Percentiles rank a stretch among this genome's conserved stretches.
phyloP scores from a whole-genome alignment of 139 green algal species.

The Coelastrella sp. region DNA sequence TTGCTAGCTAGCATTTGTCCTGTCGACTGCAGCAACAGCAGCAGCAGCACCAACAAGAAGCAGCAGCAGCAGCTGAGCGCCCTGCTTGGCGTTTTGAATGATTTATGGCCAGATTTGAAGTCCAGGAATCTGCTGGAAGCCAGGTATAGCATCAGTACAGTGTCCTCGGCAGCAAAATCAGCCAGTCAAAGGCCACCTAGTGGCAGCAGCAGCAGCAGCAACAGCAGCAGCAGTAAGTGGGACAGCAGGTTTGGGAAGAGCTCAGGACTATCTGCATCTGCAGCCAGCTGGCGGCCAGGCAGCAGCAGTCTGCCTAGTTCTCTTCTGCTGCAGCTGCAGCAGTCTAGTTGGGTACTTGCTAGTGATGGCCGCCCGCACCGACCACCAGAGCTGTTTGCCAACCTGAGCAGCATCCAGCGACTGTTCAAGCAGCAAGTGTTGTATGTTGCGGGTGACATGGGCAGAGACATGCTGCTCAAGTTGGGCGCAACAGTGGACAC shows the following conservation, averaged over 20 bases:
- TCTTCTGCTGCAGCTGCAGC: not conserved
- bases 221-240: not conserved
- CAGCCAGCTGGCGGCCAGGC: not conserved
- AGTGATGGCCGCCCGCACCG: not conserved
- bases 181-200: not conserved
- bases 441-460: not conserved
- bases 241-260: not conserved
- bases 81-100: not conserved
- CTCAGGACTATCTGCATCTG: not conserved
- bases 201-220: not conserved
- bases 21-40: not conserved
- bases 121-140: not conserved
- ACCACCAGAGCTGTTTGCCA: not conserved
- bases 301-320: not conserved
- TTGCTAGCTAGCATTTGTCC: not conserved
- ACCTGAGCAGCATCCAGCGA: not conserved
- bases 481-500: not conserved
- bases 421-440: conserved; percentile 2
- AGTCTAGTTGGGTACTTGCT: not conserved
- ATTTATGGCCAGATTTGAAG: not conserved
- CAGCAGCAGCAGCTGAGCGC: not conserved
- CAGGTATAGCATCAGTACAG: not conserved
- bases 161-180: not conserved
- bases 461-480: not conserved
- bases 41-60: too few species aligned